A percentile compares a stretch with the other conserved stretches of the same genome.
Conservation (phyloP, 352 stramenopile species). For the Phytophthora colocasiae region DNA sequence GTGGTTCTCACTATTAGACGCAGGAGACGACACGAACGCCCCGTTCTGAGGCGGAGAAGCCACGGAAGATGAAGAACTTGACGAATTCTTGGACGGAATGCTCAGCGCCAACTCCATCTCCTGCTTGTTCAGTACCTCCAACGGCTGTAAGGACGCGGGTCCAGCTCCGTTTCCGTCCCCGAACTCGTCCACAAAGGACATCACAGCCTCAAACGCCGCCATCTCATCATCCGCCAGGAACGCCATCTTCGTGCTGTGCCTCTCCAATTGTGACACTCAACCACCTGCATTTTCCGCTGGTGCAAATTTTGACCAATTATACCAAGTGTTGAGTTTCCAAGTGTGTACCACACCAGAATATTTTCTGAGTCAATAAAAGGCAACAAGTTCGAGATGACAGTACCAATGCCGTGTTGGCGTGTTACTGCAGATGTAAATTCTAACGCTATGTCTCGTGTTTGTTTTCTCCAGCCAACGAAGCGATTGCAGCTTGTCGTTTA, state of each 20-base stretch:
- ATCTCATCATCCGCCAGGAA: slow-evolving; percentile 46
- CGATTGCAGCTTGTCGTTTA: slow-evolving; percentile 81
- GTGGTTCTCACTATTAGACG: slow-evolving; percentile 30
- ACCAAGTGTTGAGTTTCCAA: neutral
- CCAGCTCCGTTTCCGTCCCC: slow-evolving; percentile 1
- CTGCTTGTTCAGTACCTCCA: slow-evolving; percentile 28
- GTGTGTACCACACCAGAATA: too few species aligned
- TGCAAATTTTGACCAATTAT: slow-evolving; percentile 8
- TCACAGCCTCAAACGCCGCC: slow-evolving; percentile 36
- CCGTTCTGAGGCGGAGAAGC: slow-evolving; percentile 20
- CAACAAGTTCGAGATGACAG: too few species aligned
- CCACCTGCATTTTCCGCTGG: slow-evolving; percentile 7
- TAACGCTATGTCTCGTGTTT: slow-evolving; percentile 19
- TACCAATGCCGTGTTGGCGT: too few species aligned
- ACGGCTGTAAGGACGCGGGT: neutral
- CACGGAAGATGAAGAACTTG: slow-evolving; percentile 18
- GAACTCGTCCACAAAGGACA: slow-evolving; percentile 49
- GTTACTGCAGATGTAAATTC: slow-evolving; percentile 1
- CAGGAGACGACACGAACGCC: slow-evolving; percentile 18
- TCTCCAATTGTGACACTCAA: slow-evolving; percentile 24
- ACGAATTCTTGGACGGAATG: slow-evolving; percentile 13
- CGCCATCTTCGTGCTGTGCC: slow-evolving; percentile 13
- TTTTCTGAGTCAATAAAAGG: slow-evolving; percentile 14
- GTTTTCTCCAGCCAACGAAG: slow-evolving; percentile 75
- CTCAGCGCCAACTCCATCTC: slow-evolving; percentile 39